A percentile compares a stretch with the other conserved stretches of the same genome.
phyloP scores from a whole-genome alignment of 805 yeast species.

The Ogataea haglerorum region DNA sequence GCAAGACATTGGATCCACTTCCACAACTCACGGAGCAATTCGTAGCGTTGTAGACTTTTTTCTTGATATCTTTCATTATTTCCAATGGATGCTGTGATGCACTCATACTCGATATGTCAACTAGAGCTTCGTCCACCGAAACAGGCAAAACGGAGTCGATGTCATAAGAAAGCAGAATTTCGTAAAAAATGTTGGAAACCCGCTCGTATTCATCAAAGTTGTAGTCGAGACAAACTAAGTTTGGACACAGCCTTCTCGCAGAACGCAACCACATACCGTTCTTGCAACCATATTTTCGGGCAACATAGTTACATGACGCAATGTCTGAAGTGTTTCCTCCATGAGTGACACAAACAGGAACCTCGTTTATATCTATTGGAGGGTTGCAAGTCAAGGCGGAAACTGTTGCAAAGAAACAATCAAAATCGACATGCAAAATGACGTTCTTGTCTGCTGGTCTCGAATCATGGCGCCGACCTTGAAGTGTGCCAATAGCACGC shows the following conservation, averaged over 20 bases:
- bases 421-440: slow-evolving; percentile 85
- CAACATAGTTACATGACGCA: slow-evolving; percentile 89
- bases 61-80: slow-evolving; percentile 37
- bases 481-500: slow-evolving; percentile 35
- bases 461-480: slow-evolving; percentile 8
- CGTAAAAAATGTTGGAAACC: slow-evolving; percentile 63
- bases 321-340: slow-evolving; percentile 68
- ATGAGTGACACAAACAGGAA: slow-evolving; percentile 62
- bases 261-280: slow-evolving; percentile 88
- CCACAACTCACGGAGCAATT: slow-evolving; percentile 79
- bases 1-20: slow-evolving; percentile 63
- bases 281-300: slow-evolving; percentile 69
- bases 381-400: slow-evolving; percentile 56
- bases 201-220: slow-evolving; percentile 71
- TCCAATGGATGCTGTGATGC: slow-evolving; percentile 18
- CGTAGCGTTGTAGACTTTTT: slow-evolving; percentile 41
- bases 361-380: slow-evolving; percentile 44
- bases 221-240: slow-evolving; percentile 60
- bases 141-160: slow-evolving; percentile 68
- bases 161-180: slow-evolving; percentile 45
- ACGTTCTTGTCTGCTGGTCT: slow-evolving; percentile 16
- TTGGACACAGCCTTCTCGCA: slow-evolving; percentile 63
- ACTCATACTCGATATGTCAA: slow-evolving; percentile 48
- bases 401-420: slow-evolving; percentile 89
- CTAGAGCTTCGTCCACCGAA: slow-evolving; percentile 87